Evolutionary conservation across 306 rosid genomes (phyloP).

Genomic region (Lagenaria siceraria): DNA sequence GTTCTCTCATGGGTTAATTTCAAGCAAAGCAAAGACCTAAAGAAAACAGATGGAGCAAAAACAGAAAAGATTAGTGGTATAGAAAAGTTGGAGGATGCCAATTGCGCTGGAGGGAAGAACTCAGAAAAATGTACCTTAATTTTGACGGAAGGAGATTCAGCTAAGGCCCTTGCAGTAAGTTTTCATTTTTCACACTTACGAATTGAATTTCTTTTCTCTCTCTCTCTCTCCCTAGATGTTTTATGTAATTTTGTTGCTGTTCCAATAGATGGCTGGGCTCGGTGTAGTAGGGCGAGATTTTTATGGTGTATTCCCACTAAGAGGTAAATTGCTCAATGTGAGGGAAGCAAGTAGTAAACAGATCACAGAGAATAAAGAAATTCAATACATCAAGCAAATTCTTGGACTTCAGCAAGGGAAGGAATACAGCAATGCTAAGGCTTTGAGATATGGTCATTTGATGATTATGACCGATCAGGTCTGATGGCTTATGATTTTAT

Average conservation of each 20-base stretch:
- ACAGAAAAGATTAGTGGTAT: conserved; percentile 74
- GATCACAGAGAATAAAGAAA: conserved; percentile 71
- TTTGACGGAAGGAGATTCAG: conserved; percentile 96
- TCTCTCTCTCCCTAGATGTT: not conserved
- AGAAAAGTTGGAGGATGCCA: conserved; percentile 84
- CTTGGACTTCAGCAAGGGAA: conserved; percentile 93
- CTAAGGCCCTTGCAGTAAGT: conserved; percentile 95
- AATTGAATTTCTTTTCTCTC: not conserved
- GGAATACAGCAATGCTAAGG: conserved; percentile 45
- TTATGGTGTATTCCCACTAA: conserved; percentile 88
- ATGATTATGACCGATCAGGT: conserved; percentile 99
- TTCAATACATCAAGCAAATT: conserved; percentile 76
- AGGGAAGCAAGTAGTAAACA: conserved; percentile 87
- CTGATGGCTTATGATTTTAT: not conserved
- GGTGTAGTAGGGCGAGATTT: conserved; percentile 82
- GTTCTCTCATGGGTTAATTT: conserved; percentile 93
- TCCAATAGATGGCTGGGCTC: conserved; percentile 81
- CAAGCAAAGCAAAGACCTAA: conserved; percentile 75
- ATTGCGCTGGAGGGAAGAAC: conserved; percentile 81
- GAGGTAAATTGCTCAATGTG: conserved; percentile 87
- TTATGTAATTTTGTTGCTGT: not conserved
- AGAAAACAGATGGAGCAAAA: conserved; percentile 89
- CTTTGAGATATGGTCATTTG: conserved; percentile 88
- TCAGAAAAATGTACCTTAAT: conserved; percentile 87
- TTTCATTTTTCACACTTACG: not conserved